Conservation (phyloP, 768 basidiomycete species). For the Leccinum subgranulosum region DNA sequence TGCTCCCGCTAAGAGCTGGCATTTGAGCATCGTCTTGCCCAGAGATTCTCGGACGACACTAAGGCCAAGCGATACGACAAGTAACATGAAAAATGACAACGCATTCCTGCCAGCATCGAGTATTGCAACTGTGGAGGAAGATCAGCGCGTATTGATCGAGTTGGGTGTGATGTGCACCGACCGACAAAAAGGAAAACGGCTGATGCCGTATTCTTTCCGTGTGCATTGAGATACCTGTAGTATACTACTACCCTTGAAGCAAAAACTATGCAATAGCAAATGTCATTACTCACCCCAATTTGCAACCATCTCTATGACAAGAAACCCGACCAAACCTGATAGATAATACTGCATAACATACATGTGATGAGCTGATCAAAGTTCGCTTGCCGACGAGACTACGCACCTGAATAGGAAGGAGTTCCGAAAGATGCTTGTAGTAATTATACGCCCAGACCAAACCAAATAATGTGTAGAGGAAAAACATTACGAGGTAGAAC, state of each 20-base stretch:
- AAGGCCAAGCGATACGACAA: slow-evolving; percentile 89
- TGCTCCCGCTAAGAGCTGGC: slow-evolving; percentile 73
- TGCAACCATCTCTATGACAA: slow-evolving; percentile 93
- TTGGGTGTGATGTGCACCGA: slow-evolving; percentile 32
- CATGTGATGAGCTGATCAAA: slow-evolving; percentile 1
- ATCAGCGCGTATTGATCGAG: not conserved
- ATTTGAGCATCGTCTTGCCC: slow-evolving; percentile 79
- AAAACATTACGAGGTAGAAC: slow-evolving; percentile 87
- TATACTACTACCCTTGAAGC: slow-evolving; percentile 52
- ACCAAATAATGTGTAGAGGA: slow-evolving; percentile 71
- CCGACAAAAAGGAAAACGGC: slow-evolving; percentile 93
- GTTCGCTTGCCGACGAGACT: not conserved
- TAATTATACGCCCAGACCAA: slow-evolving; percentile 81
- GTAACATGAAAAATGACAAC: slow-evolving; percentile 90
- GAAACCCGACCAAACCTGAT: slow-evolving; percentile 78
- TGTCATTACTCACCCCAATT: slow-evolving; percentile 63
- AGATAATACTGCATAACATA: slow-evolving; percentile 69
- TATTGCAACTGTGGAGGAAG: slow-evolving; percentile 67
- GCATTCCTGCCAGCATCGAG: slow-evolving; percentile 94
- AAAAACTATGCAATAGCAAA: not conserved
- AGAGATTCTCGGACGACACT: slow-evolving; percentile 90
- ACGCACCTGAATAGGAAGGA: slow-evolving; percentile 83
- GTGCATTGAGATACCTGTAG: slow-evolving; percentile 91
- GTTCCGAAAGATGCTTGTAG: slow-evolving; percentile 73
- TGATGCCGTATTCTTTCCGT: slow-evolving; percentile 68